A percentile compares a stretch with the other conserved stretches of the same genome.
Conservation (phyloP, 2,329 filamentous ascomycete genomes). For the Fusarium sarcochroum region DNA sequence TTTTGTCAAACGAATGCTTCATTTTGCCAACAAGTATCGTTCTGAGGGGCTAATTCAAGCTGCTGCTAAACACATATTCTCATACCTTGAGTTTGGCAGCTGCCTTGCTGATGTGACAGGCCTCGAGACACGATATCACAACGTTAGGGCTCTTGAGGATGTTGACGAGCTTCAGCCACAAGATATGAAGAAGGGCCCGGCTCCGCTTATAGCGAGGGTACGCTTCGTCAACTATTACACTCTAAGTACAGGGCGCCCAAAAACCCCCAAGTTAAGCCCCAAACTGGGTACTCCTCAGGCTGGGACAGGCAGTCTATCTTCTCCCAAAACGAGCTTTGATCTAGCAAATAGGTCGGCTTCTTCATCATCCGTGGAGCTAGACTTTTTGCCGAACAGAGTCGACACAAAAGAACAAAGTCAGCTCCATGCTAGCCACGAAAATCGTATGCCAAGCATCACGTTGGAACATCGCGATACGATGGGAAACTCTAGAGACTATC, state of each 20-base stretch:
- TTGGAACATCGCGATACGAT: conserved; percentile 40
- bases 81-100: conserved; percentile 86
- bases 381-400: conserved; percentile 9
- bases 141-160: conserved; percentile 79
- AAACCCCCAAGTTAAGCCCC: conserved; percentile 52
- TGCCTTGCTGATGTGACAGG: conserved; percentile 82
- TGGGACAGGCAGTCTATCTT: conserved; percentile 9
- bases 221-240: conserved; percentile 94
- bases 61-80: conserved; percentile 79
- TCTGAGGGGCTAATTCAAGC: conserved; percentile 77
- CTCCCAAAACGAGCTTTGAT: conserved; percentile 1
- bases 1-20: conserved; percentile 76
- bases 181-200: conserved; percentile 31
- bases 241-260: conserved; percentile 80
- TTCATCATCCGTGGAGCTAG: conserved; percentile 8
- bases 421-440: conserved; percentile 12
- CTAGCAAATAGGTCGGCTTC: background rate
- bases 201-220: conserved; percentile 64
- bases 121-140: conserved; percentile 78
- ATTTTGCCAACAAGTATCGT: conserved; percentile 87
- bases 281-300: conserved; percentile 25
- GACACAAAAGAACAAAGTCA: conserved; percentile 13
- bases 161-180: conserved; percentile 66
- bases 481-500: conserved; percentile 29
- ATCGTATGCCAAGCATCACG: conserved; percentile 34